phyloP scores from a whole-genome alignment of 129 eudicot species.

The Arctium minus region DNA sequence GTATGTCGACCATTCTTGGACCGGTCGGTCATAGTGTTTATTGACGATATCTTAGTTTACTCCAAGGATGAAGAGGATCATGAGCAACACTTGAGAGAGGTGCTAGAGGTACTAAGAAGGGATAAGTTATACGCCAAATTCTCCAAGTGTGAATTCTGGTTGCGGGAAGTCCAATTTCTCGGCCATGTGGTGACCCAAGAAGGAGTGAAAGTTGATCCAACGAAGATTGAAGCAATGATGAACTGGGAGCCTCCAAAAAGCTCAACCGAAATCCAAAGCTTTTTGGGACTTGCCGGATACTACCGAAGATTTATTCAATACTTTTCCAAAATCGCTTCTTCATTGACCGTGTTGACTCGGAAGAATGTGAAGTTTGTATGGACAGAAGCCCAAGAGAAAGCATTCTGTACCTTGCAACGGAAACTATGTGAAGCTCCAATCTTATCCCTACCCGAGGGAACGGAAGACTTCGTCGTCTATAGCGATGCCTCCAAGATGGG shows the following conservation, averaged over 20 bases:
- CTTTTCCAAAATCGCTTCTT: not conserved
- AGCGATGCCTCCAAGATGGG: not conserved
- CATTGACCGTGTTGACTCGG: not conserved
- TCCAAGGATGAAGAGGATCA: too few species aligned
- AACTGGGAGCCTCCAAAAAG: not conserved
- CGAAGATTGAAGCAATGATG: too few species aligned
- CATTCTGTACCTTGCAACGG: not conserved
- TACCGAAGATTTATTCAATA: not conserved
- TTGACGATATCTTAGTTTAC: too few species aligned
- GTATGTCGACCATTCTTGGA: too few species aligned
- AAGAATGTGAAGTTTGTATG: not conserved
- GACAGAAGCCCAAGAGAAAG: not conserved
- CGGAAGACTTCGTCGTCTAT: not conserved
- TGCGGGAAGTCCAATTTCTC: too few species aligned
- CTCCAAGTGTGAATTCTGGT: too few species aligned
- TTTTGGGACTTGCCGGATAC: not conserved
- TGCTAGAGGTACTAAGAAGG: too few species aligned
- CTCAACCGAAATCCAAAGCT: not conserved
- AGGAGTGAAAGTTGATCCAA: too few species aligned
- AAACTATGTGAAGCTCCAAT: not conserved
- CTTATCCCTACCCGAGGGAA: not conserved
- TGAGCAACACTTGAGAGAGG: too few species aligned
- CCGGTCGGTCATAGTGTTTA: too few species aligned
- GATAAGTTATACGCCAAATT: too few species aligned
- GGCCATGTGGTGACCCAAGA: too few species aligned